phyloP scores from a whole-genome alignment of 306 rosid species.

The Alnus glutinosa region DNA sequence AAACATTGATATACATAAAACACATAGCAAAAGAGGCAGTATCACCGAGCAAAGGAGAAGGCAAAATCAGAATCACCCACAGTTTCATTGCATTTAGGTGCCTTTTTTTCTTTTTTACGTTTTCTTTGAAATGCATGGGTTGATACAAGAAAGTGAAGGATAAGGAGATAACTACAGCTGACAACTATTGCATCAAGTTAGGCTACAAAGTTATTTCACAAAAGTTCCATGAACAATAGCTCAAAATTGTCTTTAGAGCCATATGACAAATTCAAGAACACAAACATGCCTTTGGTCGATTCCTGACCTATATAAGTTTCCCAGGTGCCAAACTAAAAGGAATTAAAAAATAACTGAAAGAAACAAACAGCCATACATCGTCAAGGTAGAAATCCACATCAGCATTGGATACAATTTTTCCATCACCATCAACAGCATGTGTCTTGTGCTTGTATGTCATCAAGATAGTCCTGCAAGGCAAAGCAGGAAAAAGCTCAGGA shows the following conservation, averaged over 20 bases:
- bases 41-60: background rate
- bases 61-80: background rate
- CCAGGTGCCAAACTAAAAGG: conserved; percentile 5
- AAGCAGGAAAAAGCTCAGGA: conserved; percentile 16
- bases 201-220: background rate
- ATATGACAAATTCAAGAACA: background rate
- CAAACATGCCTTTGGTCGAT: background rate
- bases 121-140: background rate
- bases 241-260: background rate
- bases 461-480: conserved; percentile 77
- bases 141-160: background rate
- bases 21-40: background rate
- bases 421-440: conserved; percentile 78
- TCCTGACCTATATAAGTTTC: background rate
- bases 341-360: background rate
- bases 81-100: background rate
- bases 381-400: conserved; percentile 87
- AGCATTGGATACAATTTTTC: conserved; percentile 79
- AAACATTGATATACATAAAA: background rate
- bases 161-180: background rate
- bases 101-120: background rate
- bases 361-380: conserved; percentile 54
- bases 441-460: conserved; percentile 93
- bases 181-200: background rate
- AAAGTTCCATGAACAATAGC: background rate